Evolutionary conservation across 768 basidiomycete genomes (phyloP).

Genomic region (Russula emetica): DNA sequence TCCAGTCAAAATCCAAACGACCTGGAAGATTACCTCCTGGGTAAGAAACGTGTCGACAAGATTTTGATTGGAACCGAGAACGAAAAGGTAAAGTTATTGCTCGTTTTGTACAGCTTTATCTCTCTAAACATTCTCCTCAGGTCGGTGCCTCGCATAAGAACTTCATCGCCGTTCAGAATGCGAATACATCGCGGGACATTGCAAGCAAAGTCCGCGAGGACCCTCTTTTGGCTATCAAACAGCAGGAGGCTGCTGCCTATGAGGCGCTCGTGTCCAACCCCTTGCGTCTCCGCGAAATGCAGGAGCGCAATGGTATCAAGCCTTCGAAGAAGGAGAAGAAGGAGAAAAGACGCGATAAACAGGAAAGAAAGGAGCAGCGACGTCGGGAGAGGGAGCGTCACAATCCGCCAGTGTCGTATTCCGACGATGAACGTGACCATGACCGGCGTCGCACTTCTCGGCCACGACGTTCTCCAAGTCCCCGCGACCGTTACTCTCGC

Average conservation of each 20-base stretch:
- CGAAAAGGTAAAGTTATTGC: conserved; percentile 56
- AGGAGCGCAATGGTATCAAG: conserved; percentile 77
- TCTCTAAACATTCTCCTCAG: conserved; percentile 38
- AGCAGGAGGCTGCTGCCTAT: conserved; percentile 92
- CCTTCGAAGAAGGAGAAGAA: conserved; percentile 71
- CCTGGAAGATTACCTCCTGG: conserved; percentile 92
- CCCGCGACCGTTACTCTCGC: conserved; percentile 44
- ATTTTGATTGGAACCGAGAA: conserved; percentile 89
- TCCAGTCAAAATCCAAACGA: conserved; percentile 82
- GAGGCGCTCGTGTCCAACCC: conserved; percentile 84
- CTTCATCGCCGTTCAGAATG: conserved; percentile 93
- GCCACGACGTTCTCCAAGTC: conserved; percentile 43
- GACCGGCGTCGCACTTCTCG: conserved; percentile 34
- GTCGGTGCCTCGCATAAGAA: conserved; percentile 84
- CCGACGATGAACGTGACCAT: conserved; percentile 35
- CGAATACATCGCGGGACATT: conserved; percentile 83
- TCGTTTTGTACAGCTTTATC: conserved; percentile 17
- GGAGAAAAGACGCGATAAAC: conserved; percentile 57
- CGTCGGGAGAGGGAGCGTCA: conserved; percentile 29
- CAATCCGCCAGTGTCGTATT: conserved; percentile 29
- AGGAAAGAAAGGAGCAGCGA: conserved; percentile 34
- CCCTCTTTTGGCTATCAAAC: conserved; percentile 94
- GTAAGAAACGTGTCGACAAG: conserved; percentile 97
- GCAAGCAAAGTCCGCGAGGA: conserved; percentile 96
- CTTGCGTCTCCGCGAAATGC: conserved; percentile 74